phyloP scores from a whole-genome alignment of 306 rosid species.

The Prunus dulcis region DNA sequence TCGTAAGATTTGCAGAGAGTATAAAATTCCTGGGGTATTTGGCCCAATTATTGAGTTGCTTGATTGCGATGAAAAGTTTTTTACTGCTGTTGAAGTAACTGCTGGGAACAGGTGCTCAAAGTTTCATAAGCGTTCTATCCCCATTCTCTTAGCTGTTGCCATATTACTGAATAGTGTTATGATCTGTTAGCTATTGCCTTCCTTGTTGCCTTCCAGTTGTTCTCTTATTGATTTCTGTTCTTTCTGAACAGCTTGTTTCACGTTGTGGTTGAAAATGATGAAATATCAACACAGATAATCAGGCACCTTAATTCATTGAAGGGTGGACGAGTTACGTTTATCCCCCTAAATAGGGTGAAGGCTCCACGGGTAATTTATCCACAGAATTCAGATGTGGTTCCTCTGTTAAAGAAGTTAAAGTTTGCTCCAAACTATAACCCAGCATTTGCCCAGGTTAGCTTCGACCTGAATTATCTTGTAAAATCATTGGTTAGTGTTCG shows the following conservation, averaged over 20 bases:
- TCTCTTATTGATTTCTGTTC: constrained; percentile 14
- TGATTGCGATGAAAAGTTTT: constrained; percentile 85
- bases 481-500: background rate
- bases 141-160: background rate
- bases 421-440: constrained; percentile 46
- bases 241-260: constrained; percentile 81
- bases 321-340: constrained; percentile 96
- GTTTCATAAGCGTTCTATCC: background rate
- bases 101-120: constrained; percentile 81
- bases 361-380: constrained; percentile 74
- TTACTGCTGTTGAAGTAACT: constrained; percentile 95
- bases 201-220: background rate
- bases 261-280: constrained; percentile 93
- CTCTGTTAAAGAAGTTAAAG: constrained; percentile 69
- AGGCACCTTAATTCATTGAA: constrained; percentile 79
- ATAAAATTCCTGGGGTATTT: constrained; percentile 68
- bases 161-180: background rate
- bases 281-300: constrained; percentile 87
- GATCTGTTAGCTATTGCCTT: background rate
- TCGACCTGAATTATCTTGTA: constrained; percentile 9
- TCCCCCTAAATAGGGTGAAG: constrained; percentile 91
- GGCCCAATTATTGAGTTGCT: constrained; percentile 96
- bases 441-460: constrained; percentile 88
- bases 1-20: constrained; percentile 71
- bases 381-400: constrained; percentile 85